Conservation (phyloP, 805 yeast species). For the Priceomyces melissophilus region DNA sequence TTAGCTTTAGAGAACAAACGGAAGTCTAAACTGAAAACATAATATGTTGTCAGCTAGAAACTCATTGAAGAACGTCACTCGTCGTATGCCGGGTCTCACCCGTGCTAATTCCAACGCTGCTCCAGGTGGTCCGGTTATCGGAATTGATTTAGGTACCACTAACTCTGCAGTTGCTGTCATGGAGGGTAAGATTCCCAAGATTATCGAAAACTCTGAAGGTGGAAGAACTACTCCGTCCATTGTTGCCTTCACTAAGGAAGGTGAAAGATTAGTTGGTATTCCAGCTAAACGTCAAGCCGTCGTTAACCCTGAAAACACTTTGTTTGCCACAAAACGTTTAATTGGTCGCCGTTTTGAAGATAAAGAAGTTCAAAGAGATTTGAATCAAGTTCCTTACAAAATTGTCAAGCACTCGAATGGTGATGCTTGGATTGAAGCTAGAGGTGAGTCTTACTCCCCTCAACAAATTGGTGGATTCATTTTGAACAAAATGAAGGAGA, state of each 20-base stretch:
- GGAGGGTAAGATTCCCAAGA: constrained; percentile 75
- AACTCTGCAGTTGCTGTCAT: constrained; percentile 86
- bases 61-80: constrained; percentile 33
- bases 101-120: constrained; percentile 32
- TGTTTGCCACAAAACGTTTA: constrained; percentile 91
- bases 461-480: constrained; percentile 93
- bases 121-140: constrained; percentile 60
- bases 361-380: constrained; percentile 85
- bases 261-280: constrained; percentile 88
- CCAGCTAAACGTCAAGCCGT: constrained; percentile 97
- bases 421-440: constrained; percentile 94
- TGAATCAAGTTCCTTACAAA: constrained; percentile 84
- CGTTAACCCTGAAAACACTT: constrained; percentile 89
- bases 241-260: constrained; percentile 89
- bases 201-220: constrained; percentile 77
- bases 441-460: constrained; percentile 86
- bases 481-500: constrained; percentile 96
- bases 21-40: neutral
- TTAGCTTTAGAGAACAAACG: neutral
- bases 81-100: constrained; percentile 27
- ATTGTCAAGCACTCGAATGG: constrained; percentile 88
- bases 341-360: constrained; percentile 93
- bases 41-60: constrained; percentile 43
- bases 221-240: constrained; percentile 85
- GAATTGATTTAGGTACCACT: constrained; percentile 86